Evolutionary conservation across 1,139 yeast genomes (phyloP).

Genomic region (Candida sojae): DNA sequence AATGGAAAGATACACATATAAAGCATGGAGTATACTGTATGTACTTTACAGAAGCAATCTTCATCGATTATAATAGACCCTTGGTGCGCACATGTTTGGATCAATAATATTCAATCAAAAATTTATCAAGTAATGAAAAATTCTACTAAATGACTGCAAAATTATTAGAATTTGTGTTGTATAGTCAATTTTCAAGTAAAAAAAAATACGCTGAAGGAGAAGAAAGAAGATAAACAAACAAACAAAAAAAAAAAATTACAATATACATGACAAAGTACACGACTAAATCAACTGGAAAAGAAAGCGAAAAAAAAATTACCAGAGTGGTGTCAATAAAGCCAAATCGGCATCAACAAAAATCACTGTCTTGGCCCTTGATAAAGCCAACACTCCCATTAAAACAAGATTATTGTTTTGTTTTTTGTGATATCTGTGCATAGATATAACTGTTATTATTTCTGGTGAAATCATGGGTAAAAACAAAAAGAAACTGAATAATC

Average conservation of each 20-base stretch:
- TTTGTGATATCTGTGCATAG: background rate
- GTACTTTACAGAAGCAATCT: too few relatives aligned
- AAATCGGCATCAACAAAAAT: background rate
- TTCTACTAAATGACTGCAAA: too few relatives aligned
- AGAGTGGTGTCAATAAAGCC: background rate
- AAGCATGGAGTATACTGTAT: too few relatives aligned
- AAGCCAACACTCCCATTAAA: background rate
- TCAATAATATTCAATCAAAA: too few relatives aligned
- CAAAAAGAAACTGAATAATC: conserved; percentile 6
- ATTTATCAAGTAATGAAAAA: too few relatives aligned
- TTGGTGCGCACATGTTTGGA: too few relatives aligned
- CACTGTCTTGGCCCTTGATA: background rate
- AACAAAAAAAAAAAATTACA: background rate
- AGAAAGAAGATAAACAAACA: background rate
- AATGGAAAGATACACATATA: too few relatives aligned
- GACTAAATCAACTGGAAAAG: background rate
- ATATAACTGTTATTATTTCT: background rate
- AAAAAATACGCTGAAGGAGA: background rate
- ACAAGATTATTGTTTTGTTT: too few relatives aligned
- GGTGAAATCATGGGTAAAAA: conserved; percentile 4
- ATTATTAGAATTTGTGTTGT: background rate
- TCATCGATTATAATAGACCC: too few relatives aligned
- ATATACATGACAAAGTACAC: background rate
- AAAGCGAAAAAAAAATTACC: background rate
- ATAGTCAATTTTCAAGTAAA: too few relatives aligned